phyloP scores from a whole-genome alignment of 345 rosid genomes.

The Erodium maritimum region DNA sequence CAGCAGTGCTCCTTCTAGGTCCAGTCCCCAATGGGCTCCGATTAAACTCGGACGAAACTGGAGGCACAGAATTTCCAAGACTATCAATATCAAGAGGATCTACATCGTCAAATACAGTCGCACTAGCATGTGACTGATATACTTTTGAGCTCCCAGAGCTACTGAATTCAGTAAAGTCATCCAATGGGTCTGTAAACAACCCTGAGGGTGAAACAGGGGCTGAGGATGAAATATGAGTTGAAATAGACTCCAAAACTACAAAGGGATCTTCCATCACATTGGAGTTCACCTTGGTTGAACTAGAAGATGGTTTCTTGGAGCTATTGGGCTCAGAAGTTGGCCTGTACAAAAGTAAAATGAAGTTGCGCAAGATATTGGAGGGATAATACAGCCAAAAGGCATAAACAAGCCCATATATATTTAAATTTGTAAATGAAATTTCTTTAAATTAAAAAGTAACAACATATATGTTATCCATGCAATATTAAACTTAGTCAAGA shows the following conservation, averaged over 20 bases:
- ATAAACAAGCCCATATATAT: not conserved
- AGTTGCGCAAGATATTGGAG: not conserved
- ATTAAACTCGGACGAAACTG: slow-evolving; percentile 30
- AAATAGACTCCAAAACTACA: slow-evolving; percentile 11
- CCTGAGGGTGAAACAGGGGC: slow-evolving; percentile 13
- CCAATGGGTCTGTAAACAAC: slow-evolving; percentile 13
- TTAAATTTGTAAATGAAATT: not conserved
- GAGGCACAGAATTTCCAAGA: slow-evolving; percentile 48
- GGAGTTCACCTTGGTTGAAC: slow-evolving; percentile 3
- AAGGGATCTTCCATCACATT: slow-evolving; percentile 11
- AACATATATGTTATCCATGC: too few species aligned
- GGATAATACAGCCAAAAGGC: not conserved
- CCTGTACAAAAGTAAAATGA: slow-evolving; percentile 11
- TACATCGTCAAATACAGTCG: slow-evolving; percentile 39
- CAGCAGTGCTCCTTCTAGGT: slow-evolving; percentile 22
- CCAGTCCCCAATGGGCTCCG: slow-evolving; percentile 35
- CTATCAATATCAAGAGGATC: slow-evolving; percentile 54
- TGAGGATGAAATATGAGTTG: too few species aligned
- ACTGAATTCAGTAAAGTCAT: slow-evolving; percentile 10
- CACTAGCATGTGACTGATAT: slow-evolving; percentile 13
- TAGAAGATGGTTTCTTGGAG: slow-evolving; percentile 13
- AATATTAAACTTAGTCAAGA: not conserved
- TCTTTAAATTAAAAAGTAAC: not conserved
- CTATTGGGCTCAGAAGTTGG: slow-evolving; percentile 5
- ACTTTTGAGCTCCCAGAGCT: slow-evolving; percentile 11